Evolutionary conservation across 176 grass and related monocot genomes (phyloP), one percentile per base, ranked within the genome.

Genomic region (Aegilops longissima): DNA sequence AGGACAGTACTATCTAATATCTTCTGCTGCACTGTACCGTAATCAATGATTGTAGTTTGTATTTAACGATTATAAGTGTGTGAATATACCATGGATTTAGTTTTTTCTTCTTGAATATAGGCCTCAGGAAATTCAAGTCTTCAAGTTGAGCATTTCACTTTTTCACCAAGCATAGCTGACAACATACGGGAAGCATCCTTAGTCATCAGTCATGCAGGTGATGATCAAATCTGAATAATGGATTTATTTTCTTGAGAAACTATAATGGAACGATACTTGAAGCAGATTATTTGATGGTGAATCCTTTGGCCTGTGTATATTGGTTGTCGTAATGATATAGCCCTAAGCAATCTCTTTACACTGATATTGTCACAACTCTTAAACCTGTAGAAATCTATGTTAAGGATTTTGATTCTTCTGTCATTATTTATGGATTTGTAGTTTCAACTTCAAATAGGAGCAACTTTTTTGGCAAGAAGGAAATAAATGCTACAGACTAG

Each of bases 191-290:
- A 80, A 6, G 88, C 96, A 76, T 98, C 90, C 33, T 85, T 98
- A 73, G 85, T 98, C 73, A 90, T 98, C 62, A 98, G 96, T 62
- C 96, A 98, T 86, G 96, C 95, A 90, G 95, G 93, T 93, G 78
- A 88, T 20, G 6, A 31, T 73, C 12, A 79, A 20, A 39, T 72
- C 9, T 72, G 4, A 73, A 39, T 62, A 49, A 49, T 88, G 2
- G 17, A 29, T 76, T 34, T 52, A 52, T 47, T 76, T 31, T 76
- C 9, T 49, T 20, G 39, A 63, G n/a, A 47, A 73, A 73, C n/a
- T 42, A 72, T 42, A 24, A 24, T 11, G 10, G n/a, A 25, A 73
- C 7, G 58, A 12, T 13, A 78, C 5, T 18, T 78, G 17, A 77
- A 85, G 39, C 25, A 66, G 20, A 77, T 44, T 34, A 61, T 13